Percentiles rank a stretch among this genome's conserved stretches.
Evolutionary conservation across 73 alveolate species (phyloP).

Genomic region (Tetrahymena elliotti): DNA sequence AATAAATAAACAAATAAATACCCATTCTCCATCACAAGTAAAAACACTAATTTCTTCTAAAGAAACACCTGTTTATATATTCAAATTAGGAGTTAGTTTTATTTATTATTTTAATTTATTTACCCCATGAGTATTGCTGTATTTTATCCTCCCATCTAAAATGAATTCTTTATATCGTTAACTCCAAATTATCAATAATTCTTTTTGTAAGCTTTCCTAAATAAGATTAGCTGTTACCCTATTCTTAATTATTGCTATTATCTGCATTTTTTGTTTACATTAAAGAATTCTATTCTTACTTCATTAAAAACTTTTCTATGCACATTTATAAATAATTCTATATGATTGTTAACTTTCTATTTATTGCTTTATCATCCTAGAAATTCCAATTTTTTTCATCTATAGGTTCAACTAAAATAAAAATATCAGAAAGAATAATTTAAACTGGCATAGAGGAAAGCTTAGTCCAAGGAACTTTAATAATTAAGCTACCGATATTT

Average conservation of each 20-base stretch:
- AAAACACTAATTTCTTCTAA: background rate
- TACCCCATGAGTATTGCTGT: background rate
- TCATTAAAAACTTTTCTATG: conserved; percentile 25
- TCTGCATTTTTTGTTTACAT: background rate
- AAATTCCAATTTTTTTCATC: conserved; percentile 50
- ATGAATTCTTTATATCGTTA: conserved; percentile 79
- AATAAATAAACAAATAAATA: background rate
- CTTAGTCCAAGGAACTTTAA: conserved; percentile 92
- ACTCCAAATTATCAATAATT: conserved; percentile 86
- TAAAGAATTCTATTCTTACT: conserved; percentile 10
- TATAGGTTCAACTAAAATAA: conserved; percentile 68
- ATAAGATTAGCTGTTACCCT: conserved; percentile 58
- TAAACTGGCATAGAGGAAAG: conserved; percentile 89
- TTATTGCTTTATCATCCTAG: conserved; percentile 34
- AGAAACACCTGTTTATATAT: background rate
- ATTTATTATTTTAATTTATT: background rate
- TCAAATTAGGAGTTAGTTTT: background rate
- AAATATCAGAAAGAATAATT: conserved; percentile 71
- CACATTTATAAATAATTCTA: background rate
- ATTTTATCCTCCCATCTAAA: conserved; percentile 77
- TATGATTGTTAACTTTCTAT: background rate
- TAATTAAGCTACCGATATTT: conserved; percentile 62
- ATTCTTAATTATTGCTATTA: conserved; percentile 10
- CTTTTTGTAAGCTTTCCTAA: conserved; percentile 75
- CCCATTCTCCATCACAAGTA: background rate